phyloP scores from a whole-genome alignment of 2,329 filamentous ascomycete species.

The Macrophomina pseudophaseolina region DNA sequence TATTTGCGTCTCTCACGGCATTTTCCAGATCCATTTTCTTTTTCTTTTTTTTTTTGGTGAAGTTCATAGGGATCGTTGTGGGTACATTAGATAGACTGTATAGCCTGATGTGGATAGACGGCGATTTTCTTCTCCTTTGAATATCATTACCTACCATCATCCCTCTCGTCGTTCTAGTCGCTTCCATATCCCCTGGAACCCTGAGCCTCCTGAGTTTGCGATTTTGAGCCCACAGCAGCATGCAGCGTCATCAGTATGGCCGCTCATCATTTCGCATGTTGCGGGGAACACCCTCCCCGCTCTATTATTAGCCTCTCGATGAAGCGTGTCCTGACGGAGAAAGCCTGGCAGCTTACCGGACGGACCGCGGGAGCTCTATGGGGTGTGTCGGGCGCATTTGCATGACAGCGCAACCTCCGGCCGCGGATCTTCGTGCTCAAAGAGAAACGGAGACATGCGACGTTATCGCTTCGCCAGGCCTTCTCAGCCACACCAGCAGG shows the following conservation, averaged over 20 bases:
- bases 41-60: not conserved
- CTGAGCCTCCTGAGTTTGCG: not conserved
- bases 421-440: not conserved
- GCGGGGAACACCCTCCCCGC: constrained; percentile 8
- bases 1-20: not conserved
- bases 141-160: constrained; percentile 9
- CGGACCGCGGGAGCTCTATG: constrained; percentile 9
- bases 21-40: not conserved
- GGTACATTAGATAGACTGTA: constrained; percentile 14
- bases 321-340: not conserved
- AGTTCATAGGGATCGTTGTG: constrained; percentile 2
- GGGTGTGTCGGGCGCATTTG: not conserved
- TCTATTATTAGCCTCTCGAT: constrained; percentile 9
- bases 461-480: not conserved
- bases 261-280: constrained; percentile 9
- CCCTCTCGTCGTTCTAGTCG: not conserved
- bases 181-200: not conserved
- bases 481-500: constrained; percentile 7
- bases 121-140: not conserved
- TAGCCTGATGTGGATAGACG: not conserved
- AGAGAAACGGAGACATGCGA: not conserved
- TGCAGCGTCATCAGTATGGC: constrained; percentile 1
- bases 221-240: not conserved
- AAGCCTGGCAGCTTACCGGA: constrained; percentile 7
- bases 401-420: not conserved